Conservation (phyloP, 768 basidiomycete species). For the Epithele typhae region DNA sequence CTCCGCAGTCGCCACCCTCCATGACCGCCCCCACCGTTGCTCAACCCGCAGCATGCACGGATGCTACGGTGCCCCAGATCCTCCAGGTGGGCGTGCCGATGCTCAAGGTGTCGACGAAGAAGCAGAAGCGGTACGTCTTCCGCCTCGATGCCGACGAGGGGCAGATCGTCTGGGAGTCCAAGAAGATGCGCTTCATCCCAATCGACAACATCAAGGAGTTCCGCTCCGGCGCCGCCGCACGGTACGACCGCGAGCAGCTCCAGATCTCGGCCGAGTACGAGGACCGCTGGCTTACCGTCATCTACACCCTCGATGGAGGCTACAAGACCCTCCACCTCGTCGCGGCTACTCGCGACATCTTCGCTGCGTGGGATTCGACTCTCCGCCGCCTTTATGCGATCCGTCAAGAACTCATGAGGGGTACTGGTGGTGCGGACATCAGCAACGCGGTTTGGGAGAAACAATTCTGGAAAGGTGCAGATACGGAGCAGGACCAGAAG, state of each 20-base stretch:
- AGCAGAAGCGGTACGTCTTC: conserved; percentile 67
- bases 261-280: conserved; percentile 58
- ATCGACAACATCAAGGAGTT: conserved; percentile 88
- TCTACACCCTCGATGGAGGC: conserved; percentile 70
- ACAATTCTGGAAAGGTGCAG: conserved; percentile 77
- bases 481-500: conserved; percentile 51
- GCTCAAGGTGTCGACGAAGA: conserved; percentile 80
- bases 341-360: conserved; percentile 60
- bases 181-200: conserved; percentile 64
- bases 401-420: conserved; percentile 67
- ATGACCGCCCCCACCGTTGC: conserved; percentile 1
- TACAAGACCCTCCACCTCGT: conserved; percentile 89
- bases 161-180: conserved; percentile 74
- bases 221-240: conserved; percentile 65
- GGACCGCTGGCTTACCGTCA: conserved; percentile 78
- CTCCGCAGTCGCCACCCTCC: neutral
- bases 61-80: conserved; percentile 51
- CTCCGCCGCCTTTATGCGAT: conserved; percentile 60
- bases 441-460: conserved; percentile 73
- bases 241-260: conserved; percentile 69
- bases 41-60: conserved; percentile 16
- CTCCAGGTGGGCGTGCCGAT: conserved; percentile 66
- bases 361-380: conserved; percentile 59
- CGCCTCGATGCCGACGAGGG: conserved; percentile 77
- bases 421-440: conserved; percentile 57